Evolutionary conservation across 192 early-diverging fungal species (phyloP).

Genomic region (Backusella psychrophila): DNA sequence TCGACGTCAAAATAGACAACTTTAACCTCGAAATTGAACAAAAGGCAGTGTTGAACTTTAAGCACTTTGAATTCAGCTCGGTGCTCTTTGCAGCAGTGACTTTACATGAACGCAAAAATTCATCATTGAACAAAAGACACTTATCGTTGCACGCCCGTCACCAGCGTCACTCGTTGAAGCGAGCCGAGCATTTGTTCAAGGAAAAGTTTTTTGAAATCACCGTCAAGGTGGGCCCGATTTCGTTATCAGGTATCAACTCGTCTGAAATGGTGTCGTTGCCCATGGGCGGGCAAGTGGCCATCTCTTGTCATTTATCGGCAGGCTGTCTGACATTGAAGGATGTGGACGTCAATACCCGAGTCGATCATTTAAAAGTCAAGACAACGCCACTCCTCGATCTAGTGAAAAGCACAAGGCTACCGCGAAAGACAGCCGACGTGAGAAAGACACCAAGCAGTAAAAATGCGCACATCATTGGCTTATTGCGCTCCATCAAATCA

Average conservation of each 20-base stretch:
- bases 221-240: constrained; percentile 23
- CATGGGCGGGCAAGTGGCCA: constrained; percentile 6
- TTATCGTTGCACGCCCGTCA: constrained; percentile 22
- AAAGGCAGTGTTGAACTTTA: constrained; percentile 14
- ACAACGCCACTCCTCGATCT: constrained; percentile 21
- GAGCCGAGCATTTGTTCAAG: constrained; percentile 36
- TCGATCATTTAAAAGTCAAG: constrained; percentile 13
- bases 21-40: constrained; percentile 22
- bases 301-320: constrained; percentile 41
- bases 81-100: constrained; percentile 33
- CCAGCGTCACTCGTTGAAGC: constrained; percentile 39
- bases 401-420: neutral
- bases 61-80: constrained; percentile 20
- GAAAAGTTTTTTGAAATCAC: constrained; percentile 42
- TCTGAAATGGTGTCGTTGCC: constrained; percentile 18
- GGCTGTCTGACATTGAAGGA: constrained; percentile 38
- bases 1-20: constrained; percentile 28
- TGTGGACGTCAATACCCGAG: constrained; percentile 20
- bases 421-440: neutral
- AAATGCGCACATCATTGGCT: neutral
- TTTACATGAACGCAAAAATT: neutral
- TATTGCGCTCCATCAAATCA: neutral
- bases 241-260: neutral
- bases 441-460: neutral
- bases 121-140: neutral